Percentiles rank a stretch among this genome's conserved stretches.
These are phyloP conservation scores for Ganoderma lingzhi DNA, from an alignment of 1,284 basidiomycete genomes.

Conservation along the genomic window DNA sequence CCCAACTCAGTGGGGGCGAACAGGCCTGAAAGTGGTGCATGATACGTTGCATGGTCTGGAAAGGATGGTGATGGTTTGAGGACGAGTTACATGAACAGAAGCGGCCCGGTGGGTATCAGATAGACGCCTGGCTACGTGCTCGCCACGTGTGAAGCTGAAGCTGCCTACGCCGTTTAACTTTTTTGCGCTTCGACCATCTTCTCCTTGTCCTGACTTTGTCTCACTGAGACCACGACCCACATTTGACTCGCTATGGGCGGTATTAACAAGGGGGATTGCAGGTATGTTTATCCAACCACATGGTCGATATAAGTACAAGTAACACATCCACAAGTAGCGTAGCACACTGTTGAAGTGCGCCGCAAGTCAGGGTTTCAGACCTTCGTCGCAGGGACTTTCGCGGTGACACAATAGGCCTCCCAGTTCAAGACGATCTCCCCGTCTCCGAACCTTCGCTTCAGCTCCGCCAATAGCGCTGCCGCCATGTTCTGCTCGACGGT, in stretches of 20 bases:
- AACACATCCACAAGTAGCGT: background rate
- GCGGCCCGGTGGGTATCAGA: no score
- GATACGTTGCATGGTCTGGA: background rate
- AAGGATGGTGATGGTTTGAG: no score
- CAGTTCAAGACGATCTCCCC: constrained; percentile 13
- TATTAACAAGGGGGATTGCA: background rate
- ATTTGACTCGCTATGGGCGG: no score
- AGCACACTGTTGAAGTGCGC: background rate
- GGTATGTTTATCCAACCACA: background rate
- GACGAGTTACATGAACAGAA: no score
- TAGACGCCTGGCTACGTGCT: no score
- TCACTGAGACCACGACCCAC: no score
- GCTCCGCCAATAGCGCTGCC: background rate
- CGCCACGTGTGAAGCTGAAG: no score
- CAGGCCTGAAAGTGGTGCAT: background rate
- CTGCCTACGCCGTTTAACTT: no score
- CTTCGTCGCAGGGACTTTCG: constrained; percentile 7
- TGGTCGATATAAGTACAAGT: background rate
- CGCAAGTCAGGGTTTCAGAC: background rate
- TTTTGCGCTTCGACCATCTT: no score
- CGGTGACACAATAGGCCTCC: constrained; percentile 14
- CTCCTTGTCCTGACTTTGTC: background rate
- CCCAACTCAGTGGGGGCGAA: background rate
- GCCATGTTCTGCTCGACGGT: constrained; percentile 2
- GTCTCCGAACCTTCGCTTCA: constrained; percentile 10